These are phyloP conservation scores for Candida verbasci DNA, from an alignment of 805 yeast genomes.

Conservation along the genomic window DNA sequence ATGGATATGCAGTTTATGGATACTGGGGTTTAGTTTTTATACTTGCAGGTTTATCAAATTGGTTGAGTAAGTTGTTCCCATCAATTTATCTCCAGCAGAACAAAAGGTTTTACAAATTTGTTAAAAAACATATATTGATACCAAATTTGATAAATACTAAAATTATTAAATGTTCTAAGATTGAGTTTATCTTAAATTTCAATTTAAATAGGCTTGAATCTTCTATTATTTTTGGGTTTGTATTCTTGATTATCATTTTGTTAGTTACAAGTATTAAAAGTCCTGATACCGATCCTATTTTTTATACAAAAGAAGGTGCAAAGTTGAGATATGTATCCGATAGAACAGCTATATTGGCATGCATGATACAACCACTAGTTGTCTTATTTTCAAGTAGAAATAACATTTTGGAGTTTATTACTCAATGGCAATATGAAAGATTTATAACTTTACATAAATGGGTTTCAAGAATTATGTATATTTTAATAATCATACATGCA, in stretches of 20 bases:
- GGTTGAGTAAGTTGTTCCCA: slow-evolving; percentile 37
- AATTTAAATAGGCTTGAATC: too few species aligned
- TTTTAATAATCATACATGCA: slow-evolving; percentile 29
- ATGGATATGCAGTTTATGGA: slow-evolving; percentile 38
- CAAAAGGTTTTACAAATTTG: slow-evolving; percentile 22
- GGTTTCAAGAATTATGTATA: slow-evolving; percentile 32
- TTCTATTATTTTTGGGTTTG: too few species aligned
- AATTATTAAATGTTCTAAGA: too few species aligned
- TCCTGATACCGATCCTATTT: slow-evolving; percentile 21
- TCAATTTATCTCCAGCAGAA: slow-evolving; percentile 19
- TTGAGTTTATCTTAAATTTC: too few species aligned
- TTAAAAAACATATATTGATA: background rate
- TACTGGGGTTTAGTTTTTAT: slow-evolving; percentile 46
- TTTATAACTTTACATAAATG: slow-evolving; percentile 44
- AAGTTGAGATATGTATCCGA: slow-evolving; percentile 38
- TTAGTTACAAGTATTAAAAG: background rate
- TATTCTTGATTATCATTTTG: too few species aligned
- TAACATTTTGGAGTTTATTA: slow-evolving; percentile 54
- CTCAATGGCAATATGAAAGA: slow-evolving; percentile 50
- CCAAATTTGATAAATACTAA: too few species aligned
- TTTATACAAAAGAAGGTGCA: slow-evolving; percentile 13
- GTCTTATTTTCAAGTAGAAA: slow-evolving; percentile 61
- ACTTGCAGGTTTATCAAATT: slow-evolving; percentile 39
- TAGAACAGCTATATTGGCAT: slow-evolving; percentile 47
- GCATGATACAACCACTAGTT: slow-evolving; percentile 47